Evolutionary conservation across 2,329 filamentous ascomycete species (phyloP), one percentile per base, ranked within the genome.

Genomic region (Colletotrichum agaves): DNA sequence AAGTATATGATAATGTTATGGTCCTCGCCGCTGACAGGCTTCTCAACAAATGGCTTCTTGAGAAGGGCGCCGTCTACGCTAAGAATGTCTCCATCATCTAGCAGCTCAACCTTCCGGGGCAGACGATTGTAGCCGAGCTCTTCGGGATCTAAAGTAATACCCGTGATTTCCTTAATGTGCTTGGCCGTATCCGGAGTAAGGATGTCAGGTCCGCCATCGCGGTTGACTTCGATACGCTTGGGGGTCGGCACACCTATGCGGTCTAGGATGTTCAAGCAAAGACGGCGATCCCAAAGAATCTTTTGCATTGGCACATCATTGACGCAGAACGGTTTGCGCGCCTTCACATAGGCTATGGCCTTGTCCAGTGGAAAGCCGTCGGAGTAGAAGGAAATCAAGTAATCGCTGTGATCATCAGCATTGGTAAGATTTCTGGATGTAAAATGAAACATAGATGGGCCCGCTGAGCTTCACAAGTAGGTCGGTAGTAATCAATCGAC

Each of bases 1-100:
- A 97, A 98, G 81, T 98, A 99, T 63, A 99, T 98, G 80, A 97
- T 92, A 74, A 99, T 97, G 77, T 99, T 99, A 81, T 99, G 96
- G 75, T 99, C 95, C 80, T 99, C 96, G 37, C 96, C 96, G 75
- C 93, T 98, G n/a, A 94, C 94, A 0, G 96, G 96, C 78, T 99
- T 99, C 77, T 99, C 96, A 41, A 99, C 96, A 75, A 99, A 99
- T 0, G 96, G 96, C 76, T 99, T 99, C 73, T 87, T 91, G 50
- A 99, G 85, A 4, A 90, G 79, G 44, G 87, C 85, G 11, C 95
- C 96, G 76, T 99, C 95, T 10, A 99, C 95, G 46, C 91, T 89
- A 61, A 99, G 85, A 4, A 92, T 91, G 76, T 99, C 94, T 31
- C 93, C 93, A 72, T 97, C 91, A 70, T 98, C 94, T n/a, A 96